phyloP scores from a whole-genome alignment of 345 rosid genomes.

The Turnera subulata region DNA sequence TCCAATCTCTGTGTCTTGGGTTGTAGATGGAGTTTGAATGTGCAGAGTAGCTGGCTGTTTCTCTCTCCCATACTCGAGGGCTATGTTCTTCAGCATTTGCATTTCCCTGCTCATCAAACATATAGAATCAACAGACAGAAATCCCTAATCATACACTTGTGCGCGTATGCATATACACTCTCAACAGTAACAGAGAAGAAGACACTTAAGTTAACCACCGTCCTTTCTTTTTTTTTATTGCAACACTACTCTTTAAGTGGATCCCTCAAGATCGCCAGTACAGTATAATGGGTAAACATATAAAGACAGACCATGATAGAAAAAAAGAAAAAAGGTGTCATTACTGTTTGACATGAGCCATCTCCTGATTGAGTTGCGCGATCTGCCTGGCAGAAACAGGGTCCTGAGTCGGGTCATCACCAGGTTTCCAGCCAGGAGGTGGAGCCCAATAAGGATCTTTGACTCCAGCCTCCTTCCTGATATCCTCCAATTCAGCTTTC shows the following conservation, averaged over 20 bases:
- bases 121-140: no score
- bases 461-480: constrained; percentile 81
- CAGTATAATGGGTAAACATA: no score
- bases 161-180: no score
- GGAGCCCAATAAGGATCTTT: constrained; percentile 96
- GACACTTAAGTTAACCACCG: no score
- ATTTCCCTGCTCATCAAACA: constrained; percentile 32
- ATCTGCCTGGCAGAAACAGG: constrained; percentile 71
- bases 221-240: no score
- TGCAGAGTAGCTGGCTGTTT: constrained; percentile 32
- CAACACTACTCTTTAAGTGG: no score
- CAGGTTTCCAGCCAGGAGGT: constrained; percentile 87
- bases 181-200: background rate
- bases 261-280: no score
- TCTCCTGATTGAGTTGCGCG: constrained; percentile 46
- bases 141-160: no score
- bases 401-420: constrained; percentile 78
- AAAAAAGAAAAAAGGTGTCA: background rate
- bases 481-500: constrained; percentile 56
- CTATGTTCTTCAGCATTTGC: constrained; percentile 31
- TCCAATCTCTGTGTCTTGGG: constrained; percentile 38
- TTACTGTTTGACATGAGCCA: constrained; percentile 48
- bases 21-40: constrained; percentile 37
- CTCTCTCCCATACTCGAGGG: constrained; percentile 48
- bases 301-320: background rate